Base-by-base conservation (phyloP, 805 yeast genomes). In the Saturnispora mendoncae region DNA sequence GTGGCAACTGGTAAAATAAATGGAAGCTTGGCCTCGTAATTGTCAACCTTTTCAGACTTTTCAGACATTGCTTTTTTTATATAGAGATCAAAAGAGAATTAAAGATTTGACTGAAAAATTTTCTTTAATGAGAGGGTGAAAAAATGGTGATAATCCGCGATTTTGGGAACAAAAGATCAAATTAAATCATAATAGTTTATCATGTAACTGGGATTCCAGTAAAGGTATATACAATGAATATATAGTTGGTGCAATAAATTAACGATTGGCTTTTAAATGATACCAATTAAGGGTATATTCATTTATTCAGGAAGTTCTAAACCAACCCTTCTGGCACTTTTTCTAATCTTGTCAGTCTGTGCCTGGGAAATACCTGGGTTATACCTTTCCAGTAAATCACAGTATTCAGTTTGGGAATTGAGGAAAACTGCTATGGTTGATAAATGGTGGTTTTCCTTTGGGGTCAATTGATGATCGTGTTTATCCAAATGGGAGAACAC, bases 1-100 rank as follows among this genome's bases (percentile, higher is more conserved):
- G 78, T 71, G 41, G 98, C 96, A 64, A 92, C 90, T 42, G 95
- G 82, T 52, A 92, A 72, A 44, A 83, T 78, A 17, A 96, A 97
- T 38, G 95, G 80, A 65, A 92, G 66, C 66, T 97, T 80, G 57
- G 74, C 73, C 48, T 92, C 98, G 67, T 92, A 92, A 76, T 90
- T 87, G 23, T 47, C 50, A 19, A 35, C 43, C 33, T 42, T 43
- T 23, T 46, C 50, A 20, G 43, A 39, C 37, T 39, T 39, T 27
- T 39, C 42, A 33, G 42, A 39, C 42, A 39, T 39, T n/a, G 9
- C 23, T 29, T 9, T 21, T 13, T 6, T 14, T 13, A 15, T 21
- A 9, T 15, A 18, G 9, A 9, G 17, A 17, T 18, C 14, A 28
- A 28, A 12, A 12, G 15, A 35, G 27, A 27, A 12, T n/a, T 24